Evolutionary conservation across 768 basidiomycete species (phyloP).

Genomic region (Mycena floridula): DNA sequence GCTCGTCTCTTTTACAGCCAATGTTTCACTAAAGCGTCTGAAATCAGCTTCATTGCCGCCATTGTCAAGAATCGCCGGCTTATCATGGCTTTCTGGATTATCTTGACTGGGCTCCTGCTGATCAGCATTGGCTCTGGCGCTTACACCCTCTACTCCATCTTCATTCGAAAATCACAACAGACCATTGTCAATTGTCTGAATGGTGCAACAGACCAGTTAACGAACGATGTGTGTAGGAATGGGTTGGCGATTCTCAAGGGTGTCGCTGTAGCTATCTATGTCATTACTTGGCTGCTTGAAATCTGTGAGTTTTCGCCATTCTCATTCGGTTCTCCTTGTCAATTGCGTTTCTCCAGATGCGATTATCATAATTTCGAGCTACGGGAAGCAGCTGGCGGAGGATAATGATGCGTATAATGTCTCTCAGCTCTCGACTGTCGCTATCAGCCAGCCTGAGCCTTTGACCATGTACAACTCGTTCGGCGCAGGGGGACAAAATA

Average conservation of each 20-base stretch:
- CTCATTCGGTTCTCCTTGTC: background rate
- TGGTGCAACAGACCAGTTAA: slow-evolving; percentile 18
- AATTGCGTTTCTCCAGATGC: slow-evolving; percentile 1
- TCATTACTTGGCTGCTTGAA: slow-evolving; percentile 46
- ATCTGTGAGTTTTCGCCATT: slow-evolving; percentile 34
- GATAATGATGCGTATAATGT: background rate
- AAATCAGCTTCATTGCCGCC: slow-evolving; percentile 35
- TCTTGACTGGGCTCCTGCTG: slow-evolving; percentile 39
- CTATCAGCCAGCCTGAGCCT: slow-evolving; percentile 1
- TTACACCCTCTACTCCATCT: slow-evolving; percentile 41
- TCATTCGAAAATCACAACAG: slow-evolving; percentile 29
- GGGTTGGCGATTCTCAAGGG: slow-evolving; percentile 37
- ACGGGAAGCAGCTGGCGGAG: background rate
- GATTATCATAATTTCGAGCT: slow-evolving; percentile 1
- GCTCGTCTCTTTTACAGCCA: slow-evolving; percentile 7
- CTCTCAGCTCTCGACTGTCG: background rate
- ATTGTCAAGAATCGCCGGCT: slow-evolving; percentile 34
- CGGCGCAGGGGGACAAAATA: slow-evolving; percentile 1
- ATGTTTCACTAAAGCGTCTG: background rate
- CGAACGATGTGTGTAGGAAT: slow-evolving; percentile 33
- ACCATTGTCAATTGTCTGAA: slow-evolving; percentile 34
- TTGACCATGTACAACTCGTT: slow-evolving; percentile 2
- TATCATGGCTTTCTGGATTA: slow-evolving; percentile 36
- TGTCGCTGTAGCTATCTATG: slow-evolving; percentile 36
- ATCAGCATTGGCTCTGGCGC: slow-evolving; percentile 41